phyloP scores from a whole-genome alignment of 371 early-diverging fungal genomes.

The Capniomyces stellatus region DNA sequence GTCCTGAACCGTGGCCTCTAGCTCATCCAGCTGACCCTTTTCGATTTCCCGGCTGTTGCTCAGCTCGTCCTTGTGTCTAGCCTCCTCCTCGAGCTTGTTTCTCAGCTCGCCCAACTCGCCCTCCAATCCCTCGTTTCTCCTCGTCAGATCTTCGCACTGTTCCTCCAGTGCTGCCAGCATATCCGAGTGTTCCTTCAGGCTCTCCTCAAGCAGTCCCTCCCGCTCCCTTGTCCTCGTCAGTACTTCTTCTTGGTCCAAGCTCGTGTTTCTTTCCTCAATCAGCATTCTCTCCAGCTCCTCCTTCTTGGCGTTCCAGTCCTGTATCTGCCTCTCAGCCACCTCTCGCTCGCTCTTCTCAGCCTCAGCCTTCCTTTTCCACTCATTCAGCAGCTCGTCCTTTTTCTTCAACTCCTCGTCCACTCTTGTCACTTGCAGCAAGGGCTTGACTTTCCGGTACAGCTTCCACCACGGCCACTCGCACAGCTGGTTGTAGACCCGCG shows the following conservation, averaged over 20 bases:
- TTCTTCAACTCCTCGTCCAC: slow-evolving; percentile 72
- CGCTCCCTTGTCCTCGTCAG: slow-evolving; percentile 51
- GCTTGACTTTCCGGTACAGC: slow-evolving; percentile 91
- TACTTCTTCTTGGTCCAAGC: slow-evolving; percentile 63
- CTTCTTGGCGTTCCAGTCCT: slow-evolving; percentile 43
- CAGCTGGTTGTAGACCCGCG: slow-evolving; percentile 66
- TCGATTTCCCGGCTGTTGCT: slow-evolving; percentile 37
- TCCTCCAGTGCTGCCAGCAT: slow-evolving; percentile 47
- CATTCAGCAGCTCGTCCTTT: slow-evolving; percentile 37
- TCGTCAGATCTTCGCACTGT: slow-evolving; percentile 31
- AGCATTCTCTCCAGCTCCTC: slow-evolving; percentile 43
- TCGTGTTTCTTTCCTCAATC: slow-evolving; percentile 44
- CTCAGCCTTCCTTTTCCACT: slow-evolving; percentile 16
- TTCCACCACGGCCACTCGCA: slow-evolving; percentile 95
- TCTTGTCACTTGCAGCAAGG: slow-evolving; percentile 76
- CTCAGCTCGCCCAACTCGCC: slow-evolving; percentile 22
- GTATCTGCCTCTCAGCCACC: slow-evolving; percentile 34
- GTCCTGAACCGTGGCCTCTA: slow-evolving; percentile 35
- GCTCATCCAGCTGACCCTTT: slow-evolving; percentile 30
- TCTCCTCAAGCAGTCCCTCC: slow-evolving; percentile 43
- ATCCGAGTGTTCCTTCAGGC: slow-evolving; percentile 34
- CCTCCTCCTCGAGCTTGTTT: slow-evolving; percentile 28
- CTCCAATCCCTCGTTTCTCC: slow-evolving; percentile 31
- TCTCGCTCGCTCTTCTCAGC: slow-evolving; percentile 51
- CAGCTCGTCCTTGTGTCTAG: slow-evolving; percentile 28